These are phyloP conservation scores for Gossypium davidsonii DNA, from an alignment of 441 rosid species.

Conservation along the genomic window DNA sequence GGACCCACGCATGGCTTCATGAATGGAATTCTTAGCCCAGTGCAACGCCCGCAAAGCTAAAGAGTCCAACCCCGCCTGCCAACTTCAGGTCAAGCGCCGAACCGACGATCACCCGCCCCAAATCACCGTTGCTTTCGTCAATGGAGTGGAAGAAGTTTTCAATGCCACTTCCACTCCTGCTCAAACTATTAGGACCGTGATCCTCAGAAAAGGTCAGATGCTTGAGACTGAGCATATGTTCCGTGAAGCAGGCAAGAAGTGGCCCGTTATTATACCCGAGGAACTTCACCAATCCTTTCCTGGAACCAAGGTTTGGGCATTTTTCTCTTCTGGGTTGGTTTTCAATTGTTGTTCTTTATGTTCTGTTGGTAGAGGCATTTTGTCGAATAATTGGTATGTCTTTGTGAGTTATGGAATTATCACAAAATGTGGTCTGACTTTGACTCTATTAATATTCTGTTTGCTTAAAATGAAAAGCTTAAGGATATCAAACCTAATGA, in stretches of 20 bases:
- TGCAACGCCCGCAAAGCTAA: slow-evolving; percentile 86
- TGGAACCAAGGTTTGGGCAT: slow-evolving; percentile 57
- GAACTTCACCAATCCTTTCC: slow-evolving; percentile 57
- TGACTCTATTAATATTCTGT: neutral
- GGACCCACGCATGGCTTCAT: too few relatives aligned
- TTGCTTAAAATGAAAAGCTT: neutral
- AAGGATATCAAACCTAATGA: neutral
- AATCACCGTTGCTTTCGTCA: slow-evolving; percentile 77
- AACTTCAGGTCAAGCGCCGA: slow-evolving; percentile 71
- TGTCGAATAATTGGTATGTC: neutral
- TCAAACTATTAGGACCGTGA: slow-evolving; percentile 66
- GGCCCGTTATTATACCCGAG: slow-evolving; percentile 84
- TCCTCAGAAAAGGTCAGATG: slow-evolving; percentile 67
- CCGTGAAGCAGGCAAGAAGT: slow-evolving; percentile 80
- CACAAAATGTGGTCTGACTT: neutral
- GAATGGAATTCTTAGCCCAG: slow-evolving; percentile 80
- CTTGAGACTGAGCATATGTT: slow-evolving; percentile 94
- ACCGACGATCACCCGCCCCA: slow-evolving; percentile 78
- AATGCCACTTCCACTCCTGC: slow-evolving; percentile 70
- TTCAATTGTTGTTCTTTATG: neutral
- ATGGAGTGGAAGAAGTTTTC: slow-evolving; percentile 73
- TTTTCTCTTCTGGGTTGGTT: neutral
- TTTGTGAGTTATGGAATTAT: neutral
- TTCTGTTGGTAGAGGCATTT: neutral
- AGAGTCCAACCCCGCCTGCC: slow-evolving; percentile 81